These are phyloP conservation scores for Podosphaera xanthii DNA, from an alignment of 2,329 filamentous ascomycete species.

Conservation along the genomic window DNA sequence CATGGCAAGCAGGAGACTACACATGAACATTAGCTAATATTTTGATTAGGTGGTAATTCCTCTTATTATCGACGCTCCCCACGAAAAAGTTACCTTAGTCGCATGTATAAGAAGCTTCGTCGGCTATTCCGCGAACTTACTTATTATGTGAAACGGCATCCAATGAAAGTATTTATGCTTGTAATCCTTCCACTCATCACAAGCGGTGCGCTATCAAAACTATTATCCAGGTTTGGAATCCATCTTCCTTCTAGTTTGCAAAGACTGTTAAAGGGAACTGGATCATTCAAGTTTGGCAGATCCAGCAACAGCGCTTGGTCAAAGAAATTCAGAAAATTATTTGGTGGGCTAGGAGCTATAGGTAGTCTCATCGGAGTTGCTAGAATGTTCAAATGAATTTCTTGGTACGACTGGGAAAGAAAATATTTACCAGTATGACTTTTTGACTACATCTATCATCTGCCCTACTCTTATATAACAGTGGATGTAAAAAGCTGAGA, in stretches of 20 bases:
- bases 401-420: not conserved
- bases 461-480: not conserved
- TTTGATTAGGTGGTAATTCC: slow-evolving; percentile 13
- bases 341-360: slow-evolving; percentile 11
- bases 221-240: slow-evolving; percentile 61
- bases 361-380: slow-evolving; percentile 14
- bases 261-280: slow-evolving; percentile 28
- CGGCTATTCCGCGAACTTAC: slow-evolving; percentile 60
- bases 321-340: not conserved
- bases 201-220: slow-evolving; percentile 55
- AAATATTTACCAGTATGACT: not conserved
- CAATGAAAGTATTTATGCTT: slow-evolving; percentile 67
- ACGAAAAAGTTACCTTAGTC: slow-evolving; percentile 53
- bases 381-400: slow-evolving; percentile 16
- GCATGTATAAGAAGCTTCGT: slow-evolving; percentile 52
- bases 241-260: slow-evolving; percentile 43
- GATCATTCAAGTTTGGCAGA: slow-evolving; percentile 22
- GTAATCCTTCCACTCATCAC: slow-evolving; percentile 74
- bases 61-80: slow-evolving; percentile 63
- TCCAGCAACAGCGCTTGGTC: slow-evolving; percentile 1
- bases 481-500: not conserved
- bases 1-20: not conserved
- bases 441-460: not conserved
- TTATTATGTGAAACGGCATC: slow-evolving; percentile 63
- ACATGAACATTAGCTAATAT: not conserved